Evolutionary conservation across 1,139 yeast species (phyloP), one percentile per base, ranked within the genome.

Genomic region (Blastobotrys ciferrii): DNA sequence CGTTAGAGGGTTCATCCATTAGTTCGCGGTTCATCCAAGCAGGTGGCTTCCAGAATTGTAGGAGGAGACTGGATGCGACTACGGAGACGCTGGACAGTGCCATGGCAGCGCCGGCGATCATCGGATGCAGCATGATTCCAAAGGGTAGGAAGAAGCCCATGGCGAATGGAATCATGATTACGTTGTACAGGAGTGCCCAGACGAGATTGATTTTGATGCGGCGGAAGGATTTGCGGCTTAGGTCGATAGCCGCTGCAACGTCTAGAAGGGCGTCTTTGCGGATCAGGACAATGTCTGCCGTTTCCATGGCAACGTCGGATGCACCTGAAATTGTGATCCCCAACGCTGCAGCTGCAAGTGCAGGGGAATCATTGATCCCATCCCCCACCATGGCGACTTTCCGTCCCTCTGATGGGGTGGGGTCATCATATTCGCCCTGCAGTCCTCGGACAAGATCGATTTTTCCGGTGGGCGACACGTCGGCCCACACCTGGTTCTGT

Each of bases 291-390:
- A 91, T 78, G 64, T 89, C 97, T 0, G 98, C 96, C 20, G 96
- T 88, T 57, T 91, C 97, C 58, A 92, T 86, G 2, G 98, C 98
- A 55, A 92, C 87, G 61, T 92, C 98, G 0, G 98, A 87, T 2
- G 98, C 96, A 0, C 95, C 80, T 20, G 95, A 84, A 52, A 92
- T 80, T 5, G 98, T 95, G 62, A 94, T 82, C 17, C 98, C 98
- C 15, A 92, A 71, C 57, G 89, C 87, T 0, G 97, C 87, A 52
- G 84, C 79, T 0, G 89, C 95, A 53, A 92, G 74, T 0, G 98
- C 98, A 0, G 98, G 97, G 0, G 98, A 95, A 66, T 92, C 99
- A 64, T 88, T 88, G 58, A 88, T 85, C 50, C 99, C 99, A 67
- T 92, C 99, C 30, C 99, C 99, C 31, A 92, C 84, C 74, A 94